Base-by-base conservation (phyloP, 768 basidiomycete species). In the Phylloporus rhodoxanthus region DNA sequence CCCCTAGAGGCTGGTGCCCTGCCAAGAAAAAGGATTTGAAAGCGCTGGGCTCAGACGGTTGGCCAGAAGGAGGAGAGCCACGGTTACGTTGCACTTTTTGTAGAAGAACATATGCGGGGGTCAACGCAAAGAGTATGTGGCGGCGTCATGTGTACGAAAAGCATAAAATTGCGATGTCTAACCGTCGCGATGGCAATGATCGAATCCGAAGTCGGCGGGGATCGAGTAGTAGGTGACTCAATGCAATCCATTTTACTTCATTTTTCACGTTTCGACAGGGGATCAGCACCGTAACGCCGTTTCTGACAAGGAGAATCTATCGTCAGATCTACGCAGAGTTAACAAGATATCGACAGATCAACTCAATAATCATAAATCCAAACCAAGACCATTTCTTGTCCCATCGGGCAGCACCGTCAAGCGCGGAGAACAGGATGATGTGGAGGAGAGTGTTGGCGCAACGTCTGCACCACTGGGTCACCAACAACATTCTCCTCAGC, bases 71-170 rank as follows among this genome's bases (percentile, higher is more conserved):
- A 21, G 84, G 86, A 63, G 85, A 87, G 57, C 87, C 87, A 8
- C 71, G 85, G 15, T 74, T 91, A 21, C 76, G 88, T 42, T 91
- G 88, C 68, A 91, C 88, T 1, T 90, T 91, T 60, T 91, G 88
- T 58, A 72, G 89, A 56, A 77, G 89, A 56, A 85, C 82, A 5
- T 91, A 91, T 58, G 85, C 87, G 4, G 88, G 88, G 10, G 85
- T 88, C 28, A 91, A 91, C 62, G 89, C 88, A 6, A 90, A 91
- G 68, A 90, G 87, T 61, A 91, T 91, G 88, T 91, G 88, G 88
- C 72, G 88, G 51, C 75, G 88, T 41, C 88, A 91, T 65, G 88
- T 91, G 26, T 89, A 85, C 54, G 89, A 91, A 68, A 90, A 91
- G 62, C 88, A 91, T 65, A 90, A 88, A 68, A 87, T 91, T 60